Evolutionary conservation across 306 rosid genomes (phyloP).

Genomic region (Cyamopsis tetragonoloba): DNA sequence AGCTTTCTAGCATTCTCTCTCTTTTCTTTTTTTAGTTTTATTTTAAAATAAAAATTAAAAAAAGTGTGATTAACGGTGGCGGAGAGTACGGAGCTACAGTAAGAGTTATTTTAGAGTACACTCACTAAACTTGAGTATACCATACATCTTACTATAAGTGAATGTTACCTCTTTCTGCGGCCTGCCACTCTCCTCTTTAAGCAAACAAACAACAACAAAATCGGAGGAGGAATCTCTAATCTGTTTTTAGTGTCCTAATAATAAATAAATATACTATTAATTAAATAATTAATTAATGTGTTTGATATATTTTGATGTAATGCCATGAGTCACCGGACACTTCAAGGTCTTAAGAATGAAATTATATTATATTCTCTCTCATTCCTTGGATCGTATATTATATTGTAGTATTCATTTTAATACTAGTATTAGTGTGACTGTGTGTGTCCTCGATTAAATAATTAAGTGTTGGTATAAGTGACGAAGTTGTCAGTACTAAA

Average conservation of each 20-base stretch:
- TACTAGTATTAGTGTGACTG: background rate
- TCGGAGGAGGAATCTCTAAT: background rate
- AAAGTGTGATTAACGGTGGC: background rate
- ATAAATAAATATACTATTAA: no score
- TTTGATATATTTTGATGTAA: background rate
- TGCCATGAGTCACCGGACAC: no score
- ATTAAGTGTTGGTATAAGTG: background rate
- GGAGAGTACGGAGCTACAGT: background rate
- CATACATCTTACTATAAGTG: no score
- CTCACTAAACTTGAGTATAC: no score
- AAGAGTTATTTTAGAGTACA: no score
- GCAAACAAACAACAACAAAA: no score
- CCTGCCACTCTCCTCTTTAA: no score
- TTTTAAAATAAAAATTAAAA: background rate
- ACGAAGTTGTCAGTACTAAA: background rate
- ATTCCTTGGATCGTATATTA: background rate
- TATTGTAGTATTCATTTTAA: background rate
- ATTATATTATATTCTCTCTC: background rate
- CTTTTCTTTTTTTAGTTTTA: background rate
- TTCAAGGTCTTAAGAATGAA: no score
- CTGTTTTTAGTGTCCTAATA: background rate
- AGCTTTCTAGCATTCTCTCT: background rate
- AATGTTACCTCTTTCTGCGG: background rate
- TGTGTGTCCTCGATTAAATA: background rate
- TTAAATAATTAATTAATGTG: background rate